Base-by-base conservation (phyloP, 2,329 filamentous ascomycete genomes). In the Incumbomyces lentus region DNA sequence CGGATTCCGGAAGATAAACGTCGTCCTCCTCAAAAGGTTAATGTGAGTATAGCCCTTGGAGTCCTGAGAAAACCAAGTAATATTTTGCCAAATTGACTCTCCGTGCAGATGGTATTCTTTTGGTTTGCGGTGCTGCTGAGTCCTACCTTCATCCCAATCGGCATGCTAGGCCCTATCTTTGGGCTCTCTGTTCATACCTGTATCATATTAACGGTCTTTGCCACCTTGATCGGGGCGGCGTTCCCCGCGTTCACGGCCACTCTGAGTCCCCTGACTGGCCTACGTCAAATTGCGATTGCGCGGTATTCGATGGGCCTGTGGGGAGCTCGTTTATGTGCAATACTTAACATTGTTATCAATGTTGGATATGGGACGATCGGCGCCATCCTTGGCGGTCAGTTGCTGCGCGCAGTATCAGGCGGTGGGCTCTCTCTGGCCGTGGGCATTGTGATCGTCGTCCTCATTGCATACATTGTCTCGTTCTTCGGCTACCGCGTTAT, bases 201-300 rank as follows among this genome's bases (percentile, higher is more conserved):
- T 2, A 52, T 60, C 36, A 48, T 58, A 16, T 47, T 58, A 36
- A 56, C 50, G 38, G 49, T 60, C 47, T 54, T 60, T 14, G 55
- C 51, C 3, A 52, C 52, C 1, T 36, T 59, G 29, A 41, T 59
- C 13, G 59, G 59, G 11, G 55, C 53, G 10, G 29, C 52, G 1
- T 43, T 55, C 11, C 53, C 54, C 1, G 54, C 49, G 13, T 56
- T 53, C 40, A 49, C 48, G 39, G 58, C 44, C n/a, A 60, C 46
- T 4, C 62, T 70, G 36, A 67, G 67, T 42, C 64, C 68, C 5
- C 64, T 62, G 18, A 56, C 52, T 48, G 59, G 59, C 10, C 52
- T 61, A 3, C 58, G 59, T 12, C 58, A 60, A 50, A 56, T 62
- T 18, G 53, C 53, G 13, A 52, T 58, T 6, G 50, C 55, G 19